Evolutionary conservation across 1,284 basidiomycete species (phyloP).

Genomic region (Fistulina hepatica): DNA sequence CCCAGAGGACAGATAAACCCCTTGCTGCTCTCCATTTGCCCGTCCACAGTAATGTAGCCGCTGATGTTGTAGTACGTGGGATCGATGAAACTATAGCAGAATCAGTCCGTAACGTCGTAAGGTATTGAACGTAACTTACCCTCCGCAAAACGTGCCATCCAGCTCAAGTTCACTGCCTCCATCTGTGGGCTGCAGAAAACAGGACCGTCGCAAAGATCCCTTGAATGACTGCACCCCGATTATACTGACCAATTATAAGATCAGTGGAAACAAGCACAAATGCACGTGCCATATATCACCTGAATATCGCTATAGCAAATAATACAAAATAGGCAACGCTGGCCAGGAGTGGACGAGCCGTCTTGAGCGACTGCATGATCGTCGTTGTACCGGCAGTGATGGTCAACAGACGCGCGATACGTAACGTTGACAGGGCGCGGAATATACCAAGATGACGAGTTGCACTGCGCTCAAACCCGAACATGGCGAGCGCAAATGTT

Average conservation of each 20-base stretch:
- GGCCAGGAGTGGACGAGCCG: slow-evolving; percentile 77
- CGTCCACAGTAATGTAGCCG: slow-evolving; percentile 38
- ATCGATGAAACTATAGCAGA: too few species aligned
- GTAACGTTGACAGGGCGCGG: slow-evolving; percentile 80
- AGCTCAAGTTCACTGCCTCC: slow-evolving; percentile 40
- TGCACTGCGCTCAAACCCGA: slow-evolving; percentile 52
- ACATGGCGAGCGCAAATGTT: slow-evolving; percentile 57
- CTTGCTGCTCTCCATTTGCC: slow-evolving; percentile 32
- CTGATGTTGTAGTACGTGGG: slow-evolving; percentile 34
- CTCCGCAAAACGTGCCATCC: slow-evolving; percentile 62
- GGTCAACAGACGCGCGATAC: slow-evolving; percentile 75
- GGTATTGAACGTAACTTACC: slow-evolving; percentile 21
- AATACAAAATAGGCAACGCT: slow-evolving; percentile 87
- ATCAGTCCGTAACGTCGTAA: slow-evolving; percentile 1
- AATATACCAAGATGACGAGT: slow-evolving; percentile 84
- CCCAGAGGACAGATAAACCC: slow-evolving; percentile 80
- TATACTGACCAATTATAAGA: slow-evolving; percentile 40
- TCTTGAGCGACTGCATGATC: slow-evolving; percentile 90
- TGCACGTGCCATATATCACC: slow-evolving; percentile 35
- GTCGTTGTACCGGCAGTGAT: slow-evolving; percentile 94
- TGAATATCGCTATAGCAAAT: slow-evolving; percentile 86
- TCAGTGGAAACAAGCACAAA: slow-evolving; percentile 6
- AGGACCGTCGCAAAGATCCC: slow-evolving; percentile 66
- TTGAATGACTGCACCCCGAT: slow-evolving; percentile 88
- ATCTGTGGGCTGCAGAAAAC: slow-evolving; percentile 39